Evolutionary conservation across 176 grass and related monocot genomes (phyloP), one percentile per base, ranked within the genome.

Genomic region (Calamus simplicifolius): DNA sequence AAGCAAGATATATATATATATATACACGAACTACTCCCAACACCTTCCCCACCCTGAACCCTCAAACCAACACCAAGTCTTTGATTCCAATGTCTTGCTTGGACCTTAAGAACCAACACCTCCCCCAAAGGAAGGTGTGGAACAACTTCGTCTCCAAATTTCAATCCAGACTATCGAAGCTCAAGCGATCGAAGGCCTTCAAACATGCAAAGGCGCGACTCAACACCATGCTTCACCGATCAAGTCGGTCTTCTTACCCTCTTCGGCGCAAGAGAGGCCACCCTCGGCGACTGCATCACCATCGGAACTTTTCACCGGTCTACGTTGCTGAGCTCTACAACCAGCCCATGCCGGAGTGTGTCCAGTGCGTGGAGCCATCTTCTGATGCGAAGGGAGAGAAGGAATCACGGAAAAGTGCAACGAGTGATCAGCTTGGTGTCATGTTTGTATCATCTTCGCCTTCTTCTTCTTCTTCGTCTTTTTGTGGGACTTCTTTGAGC

Each of bases 311-410:
- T 64, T 58, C 72, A 57, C 59, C 79, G 43, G 82, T 85, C 30
- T 82, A 85, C 61, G 55, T 79, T 19, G 87, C 85, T 66, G 82
- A 90, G 54, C 76, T 85, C 59, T 85, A 90, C 75, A 55, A 21
- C 73, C 63, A 57, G 67, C 55, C 73, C 1, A 17, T 26, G 16
- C 21, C 64, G 26, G 16, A 14, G 7, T 59, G 27, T 8, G 58
- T 10, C 48, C 25, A 51, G 31, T 35, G 23, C 28, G 55, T 31
- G 6, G 63, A 16, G 55, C 3, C 16, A 73, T 13, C 16, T 68
- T 14, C 51, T 15, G 15, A 61, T 5, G 18, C 51, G 3, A 55
- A 68, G 5, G 63, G 27, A 6, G 52, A 19, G 26, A 76, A 68
- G 29, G 4, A 4, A 5, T 48, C 25, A 51, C 69, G 72, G 57